Base-by-base conservation (phyloP, 2,329 filamentous ascomycete genomes). In the Colletotrichum sp. region DNA sequence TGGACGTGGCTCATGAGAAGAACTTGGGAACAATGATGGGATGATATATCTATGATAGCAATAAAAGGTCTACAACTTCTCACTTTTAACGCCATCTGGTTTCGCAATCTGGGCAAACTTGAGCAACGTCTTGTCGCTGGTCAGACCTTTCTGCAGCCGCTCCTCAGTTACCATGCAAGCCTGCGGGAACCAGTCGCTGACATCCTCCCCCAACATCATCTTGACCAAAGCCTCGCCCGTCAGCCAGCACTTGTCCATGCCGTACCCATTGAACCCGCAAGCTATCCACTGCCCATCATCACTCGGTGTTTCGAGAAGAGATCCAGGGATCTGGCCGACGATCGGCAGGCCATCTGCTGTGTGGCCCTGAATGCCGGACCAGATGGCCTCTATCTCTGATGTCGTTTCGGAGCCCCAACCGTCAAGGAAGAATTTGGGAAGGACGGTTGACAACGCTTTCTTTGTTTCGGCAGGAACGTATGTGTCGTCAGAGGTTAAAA, bases 201-300 rank as follows among this genome's bases (percentile, higher is more conserved):
- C 81, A 0, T 76, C 79, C 15, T 80, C 76, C 0, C 78, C 79
- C 2, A 81, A 64, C 8, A 82, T 72, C 78, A 81, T 80, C 8
- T 78, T 78, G 0, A 76, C 80, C 48, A 83, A n/a, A 6, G 75
- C 77, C 66, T 77, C 76, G 30, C 75, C 78, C 5, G 64, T 71
- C 2, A 80, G 52, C 74, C 71, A 79, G 58, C 77, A 76, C 15
- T 79, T 79, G 66, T 76, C 76, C 79, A 80, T 80, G 3, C 79
- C 77, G 32, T 79, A 77, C 2, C 77, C 77, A 7, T 78, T 75
- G n/a, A 76, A 80, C 1, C 79, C 78, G 0, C 75, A 78, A 1
- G 77, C 73, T 18, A 80, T 77, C 79, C 78, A 80, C 60, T 80
- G 67, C n/a, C 13, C 70, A 3, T 32, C 16, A 13, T 70, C 71